A percentile compares a stretch with the other conserved stretches of the same genome.
Evolutionary conservation across 2,329 filamentous ascomycete genomes (phyloP).

Genomic region (Penicillium frequentans): DNA sequence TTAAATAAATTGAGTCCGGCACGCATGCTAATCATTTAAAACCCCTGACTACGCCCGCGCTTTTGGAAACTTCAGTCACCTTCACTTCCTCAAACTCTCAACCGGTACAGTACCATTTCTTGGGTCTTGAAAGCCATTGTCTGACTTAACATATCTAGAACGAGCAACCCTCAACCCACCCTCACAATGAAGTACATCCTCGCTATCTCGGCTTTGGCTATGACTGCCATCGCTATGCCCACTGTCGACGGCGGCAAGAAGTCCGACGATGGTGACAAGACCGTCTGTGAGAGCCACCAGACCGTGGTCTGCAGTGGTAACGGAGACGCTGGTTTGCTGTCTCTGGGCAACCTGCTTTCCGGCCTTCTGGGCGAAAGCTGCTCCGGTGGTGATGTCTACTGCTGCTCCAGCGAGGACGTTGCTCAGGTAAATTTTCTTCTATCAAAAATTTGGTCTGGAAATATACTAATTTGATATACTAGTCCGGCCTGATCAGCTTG

Average conservation of each 20-base stretch:
- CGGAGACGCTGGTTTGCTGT: slow-evolving; percentile 10
- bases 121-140: background rate
- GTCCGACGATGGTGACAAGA: background rate
- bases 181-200: slow-evolving; percentile 7
- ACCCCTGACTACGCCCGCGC: background rate
- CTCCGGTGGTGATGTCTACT: slow-evolving; percentile 15
- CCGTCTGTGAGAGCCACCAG: slow-evolving; percentile 2
- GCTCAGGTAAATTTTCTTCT: background rate
- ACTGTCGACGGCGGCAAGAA: background rate
- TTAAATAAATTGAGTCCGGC: background rate
- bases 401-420: slow-evolving; percentile 5
- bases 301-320: slow-evolving; percentile 10
- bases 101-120: background rate
- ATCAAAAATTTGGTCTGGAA: background rate
- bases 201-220: background rate
- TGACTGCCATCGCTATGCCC: background rate
- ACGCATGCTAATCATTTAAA: background rate
- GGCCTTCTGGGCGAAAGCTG: slow-evolving; percentile 13
- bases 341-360: slow-evolving; percentile 11
- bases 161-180: background rate
- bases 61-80: background rate
- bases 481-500: slow-evolving; percentile 14
- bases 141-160: background rate
- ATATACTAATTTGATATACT: background rate
- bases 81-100: background rate